Evolutionary conservation across 2,329 filamentous ascomycete species (phyloP).

Genomic region (Pseudophaeomoniella oleicola): DNA sequence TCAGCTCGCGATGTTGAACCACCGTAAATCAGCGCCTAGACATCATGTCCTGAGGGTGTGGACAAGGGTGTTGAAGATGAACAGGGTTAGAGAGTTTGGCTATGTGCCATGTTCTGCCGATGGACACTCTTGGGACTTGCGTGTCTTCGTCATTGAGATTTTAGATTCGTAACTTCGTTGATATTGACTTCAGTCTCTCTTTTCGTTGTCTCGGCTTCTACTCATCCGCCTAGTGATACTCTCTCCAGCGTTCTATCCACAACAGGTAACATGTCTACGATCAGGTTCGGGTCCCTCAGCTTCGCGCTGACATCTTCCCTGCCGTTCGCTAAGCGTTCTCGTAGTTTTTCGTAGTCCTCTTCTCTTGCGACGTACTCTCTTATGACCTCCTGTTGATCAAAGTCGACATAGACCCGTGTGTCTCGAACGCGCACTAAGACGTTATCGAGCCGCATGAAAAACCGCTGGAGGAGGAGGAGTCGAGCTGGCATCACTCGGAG

Average conservation of each 20-base stretch:
- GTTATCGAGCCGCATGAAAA: constrained; percentile 88
- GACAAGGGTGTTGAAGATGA: too few species aligned
- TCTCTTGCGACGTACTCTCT: constrained; percentile 86
- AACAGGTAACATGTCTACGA: constrained; percentile 54
- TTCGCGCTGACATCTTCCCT: constrained; percentile 63
- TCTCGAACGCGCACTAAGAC: constrained; percentile 80
- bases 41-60: too few species aligned
- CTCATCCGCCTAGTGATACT: constrained; percentile 18
- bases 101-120: too few species aligned
- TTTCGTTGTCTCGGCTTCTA: too few species aligned
- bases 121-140: too few species aligned
- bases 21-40: too few species aligned
- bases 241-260: constrained; percentile 55
- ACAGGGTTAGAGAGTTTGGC: too few species aligned
- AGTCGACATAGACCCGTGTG: constrained; percentile 85
- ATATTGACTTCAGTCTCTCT: too few species aligned
- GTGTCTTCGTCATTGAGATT: too few species aligned
- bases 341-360: constrained; percentile 61
- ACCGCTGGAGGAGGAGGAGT: constrained; percentile 67
- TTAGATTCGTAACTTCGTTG: too few species aligned
- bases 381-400: constrained; percentile 61
- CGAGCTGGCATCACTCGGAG: constrained; percentile 82
- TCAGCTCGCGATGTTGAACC: too few species aligned
- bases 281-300: constrained; percentile 64
- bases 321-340: constrained; percentile 46